Evolutionary conservation across 371 early-diverging fungal species (phyloP).

Genomic region (Apophysomyces sp.): DNA sequence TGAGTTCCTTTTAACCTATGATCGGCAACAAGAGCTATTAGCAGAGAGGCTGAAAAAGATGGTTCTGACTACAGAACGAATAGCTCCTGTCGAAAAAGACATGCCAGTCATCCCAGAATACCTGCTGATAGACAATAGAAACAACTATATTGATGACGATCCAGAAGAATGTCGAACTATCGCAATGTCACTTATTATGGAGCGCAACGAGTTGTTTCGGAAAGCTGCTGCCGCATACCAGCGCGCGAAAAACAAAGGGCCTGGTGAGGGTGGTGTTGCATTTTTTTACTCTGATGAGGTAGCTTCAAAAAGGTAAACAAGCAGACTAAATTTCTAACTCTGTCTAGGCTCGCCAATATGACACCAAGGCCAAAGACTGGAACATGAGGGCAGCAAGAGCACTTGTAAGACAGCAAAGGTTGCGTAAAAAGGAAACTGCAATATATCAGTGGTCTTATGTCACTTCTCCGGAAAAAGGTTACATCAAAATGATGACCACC

Average conservation of each 20-base stretch:
- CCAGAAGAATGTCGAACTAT: slow-evolving; percentile 61
- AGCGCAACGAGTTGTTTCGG: slow-evolving; percentile 63
- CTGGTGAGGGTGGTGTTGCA: slow-evolving; percentile 64
- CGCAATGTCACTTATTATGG: slow-evolving; percentile 45
- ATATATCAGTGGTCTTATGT: not conserved
- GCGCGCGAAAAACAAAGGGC: slow-evolving; percentile 46
- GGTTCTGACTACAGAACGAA: slow-evolving; percentile 21
- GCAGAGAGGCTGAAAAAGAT: slow-evolving; percentile 33
- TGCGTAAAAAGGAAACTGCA: not conserved
- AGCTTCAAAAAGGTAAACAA: not conserved
- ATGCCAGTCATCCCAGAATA: slow-evolving; percentile 47
- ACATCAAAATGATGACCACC: slow-evolving; percentile 49
- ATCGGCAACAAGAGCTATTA: slow-evolving; percentile 24
- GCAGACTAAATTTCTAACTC: not conserved
- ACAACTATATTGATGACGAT: slow-evolving; percentile 56
- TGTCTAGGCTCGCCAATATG: slow-evolving; percentile 51
- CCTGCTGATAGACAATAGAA: slow-evolving; percentile 37
- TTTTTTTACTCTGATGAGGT: slow-evolving; percentile 67
- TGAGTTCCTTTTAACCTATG: slow-evolving; percentile 45
- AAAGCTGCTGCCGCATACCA: slow-evolving; percentile 64
- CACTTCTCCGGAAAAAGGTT: slow-evolving; percentile 25
- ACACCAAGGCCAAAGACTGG: slow-evolving; percentile 62
- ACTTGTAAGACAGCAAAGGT: slow-evolving; percentile 54
- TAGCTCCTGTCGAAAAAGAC: slow-evolving; percentile 10
- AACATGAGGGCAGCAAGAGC: slow-evolving; percentile 76